A percentile compares a stretch with the other conserved stretches of the same genome.
phyloP scores from a whole-genome alignment of 306 rosid species.

The Sphenostylis stenocarpa region DNA sequence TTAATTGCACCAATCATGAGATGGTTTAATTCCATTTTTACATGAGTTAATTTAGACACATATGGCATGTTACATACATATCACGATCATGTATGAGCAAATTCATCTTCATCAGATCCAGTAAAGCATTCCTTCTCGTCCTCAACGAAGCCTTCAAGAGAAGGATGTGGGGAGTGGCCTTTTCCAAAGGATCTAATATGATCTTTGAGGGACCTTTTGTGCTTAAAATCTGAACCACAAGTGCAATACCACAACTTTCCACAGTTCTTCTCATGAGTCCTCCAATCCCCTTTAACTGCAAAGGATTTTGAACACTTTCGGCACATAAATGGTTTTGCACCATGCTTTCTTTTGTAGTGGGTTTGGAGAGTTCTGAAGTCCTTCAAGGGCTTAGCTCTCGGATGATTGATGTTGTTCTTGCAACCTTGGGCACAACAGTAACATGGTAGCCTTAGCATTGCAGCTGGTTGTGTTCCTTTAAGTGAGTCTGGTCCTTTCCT shows the following conservation, averaged over 20 bases:
- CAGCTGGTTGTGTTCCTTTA: conserved; percentile 85
- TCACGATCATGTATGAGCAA: conserved; percentile 29
- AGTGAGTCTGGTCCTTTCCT: conserved; percentile 91
- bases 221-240: conserved; percentile 92
- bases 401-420: conserved; percentile 93
- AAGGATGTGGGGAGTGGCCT: conserved; percentile 62
- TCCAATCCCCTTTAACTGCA: conserved; percentile 94
- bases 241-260: conserved; percentile 91
- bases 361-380: conserved; percentile 95
- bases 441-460: conserved; percentile 91
- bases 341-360: conserved; percentile 93
- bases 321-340: conserved; percentile 76
- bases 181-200: conserved; percentile 81
- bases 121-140: conserved; percentile 69
- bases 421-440: conserved; percentile 89
- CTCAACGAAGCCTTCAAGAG: conserved; percentile 54
- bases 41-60: background rate
- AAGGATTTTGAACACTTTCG: conserved; percentile 77
- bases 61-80: background rate
- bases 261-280: conserved; percentile 93
- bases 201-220: conserved; percentile 89
- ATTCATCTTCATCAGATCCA: conserved; percentile 62
- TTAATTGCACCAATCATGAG: background rate
- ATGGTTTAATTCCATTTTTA: background rate
- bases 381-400: conserved; percentile 85